A percentile compares a stretch with the other conserved stretches of the same genome.
Conservation (phyloP, 1,284 basidiomycete genomes). For the Tetrapyrgos nigripes region DNA sequence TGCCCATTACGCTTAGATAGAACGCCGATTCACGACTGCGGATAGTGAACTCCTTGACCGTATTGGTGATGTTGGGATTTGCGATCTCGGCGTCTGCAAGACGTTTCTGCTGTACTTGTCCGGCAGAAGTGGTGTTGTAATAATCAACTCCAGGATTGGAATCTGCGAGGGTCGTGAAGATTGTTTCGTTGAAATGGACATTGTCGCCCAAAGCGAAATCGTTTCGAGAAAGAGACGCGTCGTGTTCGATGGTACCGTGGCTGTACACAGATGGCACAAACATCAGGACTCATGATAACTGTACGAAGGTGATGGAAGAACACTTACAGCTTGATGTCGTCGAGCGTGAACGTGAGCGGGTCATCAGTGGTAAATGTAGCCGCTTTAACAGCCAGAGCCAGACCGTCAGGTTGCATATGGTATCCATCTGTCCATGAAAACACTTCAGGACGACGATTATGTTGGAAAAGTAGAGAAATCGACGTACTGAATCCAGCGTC, state of each 20-base stretch:
- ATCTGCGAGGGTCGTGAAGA: constrained; percentile 24
- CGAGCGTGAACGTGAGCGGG: constrained; percentile 9
- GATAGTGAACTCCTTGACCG: constrained; percentile 24
- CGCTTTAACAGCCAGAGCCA: constrained; percentile 18
- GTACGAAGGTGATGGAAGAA: background rate
- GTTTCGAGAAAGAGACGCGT: constrained; percentile 23
- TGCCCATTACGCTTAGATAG: constrained; percentile 24
- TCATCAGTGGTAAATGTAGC: constrained; percentile 15
- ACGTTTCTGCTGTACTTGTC: constrained; percentile 16
- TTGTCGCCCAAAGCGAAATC: constrained; percentile 23
- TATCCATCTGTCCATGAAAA: constrained; percentile 15
- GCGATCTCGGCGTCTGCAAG: constrained; percentile 14
- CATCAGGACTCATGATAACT: background rate
- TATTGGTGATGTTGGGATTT: constrained; percentile 24
- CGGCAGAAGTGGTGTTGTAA: constrained; percentile 26
- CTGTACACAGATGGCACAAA: constrained; percentile 3
- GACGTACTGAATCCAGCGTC: constrained; percentile 13
- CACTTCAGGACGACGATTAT: background rate
- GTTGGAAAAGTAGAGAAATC: background rate
- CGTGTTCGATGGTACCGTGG: constrained; percentile 26
- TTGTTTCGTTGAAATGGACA: constrained; percentile 24
- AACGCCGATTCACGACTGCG: constrained; percentile 21
- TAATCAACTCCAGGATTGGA: constrained; percentile 26
- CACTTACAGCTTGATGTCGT: constrained; percentile 18
- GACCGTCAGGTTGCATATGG: constrained; percentile 15